These are phyloP conservation scores for Helianthus tuberosus DNA, from an alignment of 129 eudicot genomes.

Conservation along the genomic window DNA sequence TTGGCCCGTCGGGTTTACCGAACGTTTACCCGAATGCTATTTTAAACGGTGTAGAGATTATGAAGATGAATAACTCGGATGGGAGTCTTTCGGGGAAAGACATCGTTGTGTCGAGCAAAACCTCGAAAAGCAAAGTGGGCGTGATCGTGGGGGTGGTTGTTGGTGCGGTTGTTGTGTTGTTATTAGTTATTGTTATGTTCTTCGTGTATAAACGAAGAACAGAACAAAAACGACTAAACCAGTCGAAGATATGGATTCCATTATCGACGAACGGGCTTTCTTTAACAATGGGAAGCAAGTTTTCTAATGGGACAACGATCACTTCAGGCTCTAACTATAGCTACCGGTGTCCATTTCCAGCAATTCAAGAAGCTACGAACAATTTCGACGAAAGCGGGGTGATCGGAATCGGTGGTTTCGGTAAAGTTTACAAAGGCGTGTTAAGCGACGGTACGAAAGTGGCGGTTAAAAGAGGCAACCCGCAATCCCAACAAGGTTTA, in stretches of 20 bases:
- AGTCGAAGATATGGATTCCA: constrained; percentile 86
- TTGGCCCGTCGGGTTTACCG: constrained; percentile 49
- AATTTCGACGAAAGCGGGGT: constrained; percentile 87
- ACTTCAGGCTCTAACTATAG: constrained; percentile 62
- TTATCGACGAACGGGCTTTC: constrained; percentile 61
- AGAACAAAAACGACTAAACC: constrained; percentile 44
- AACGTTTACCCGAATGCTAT: constrained; percentile 57
- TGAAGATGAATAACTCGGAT: constrained; percentile 65
- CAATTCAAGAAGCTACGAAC: constrained; percentile 83
- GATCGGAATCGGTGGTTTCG: constrained; percentile 92
- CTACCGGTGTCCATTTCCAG: constrained; percentile 75
- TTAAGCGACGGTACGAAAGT: constrained; percentile 74
- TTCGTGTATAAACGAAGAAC: constrained; percentile 46
- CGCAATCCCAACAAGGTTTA: constrained; percentile 88
- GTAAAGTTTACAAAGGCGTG: constrained; percentile 80
- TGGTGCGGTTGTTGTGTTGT: constrained; percentile 43
- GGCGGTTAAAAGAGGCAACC: constrained; percentile 95
- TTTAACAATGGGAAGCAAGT: constrained; percentile 84
- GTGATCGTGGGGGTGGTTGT: constrained; percentile 60
- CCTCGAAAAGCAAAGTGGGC: constrained; percentile 55
- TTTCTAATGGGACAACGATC: constrained; percentile 68
- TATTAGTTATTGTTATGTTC: constrained; percentile 43
- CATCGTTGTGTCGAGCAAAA: constrained; percentile 21
- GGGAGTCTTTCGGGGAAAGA: constrained; percentile 59
- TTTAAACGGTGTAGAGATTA: constrained; percentile 75